phyloP scores from a whole-genome alignment of 2,329 filamentous ascomycete species.

The Madurella mycetomatis region DNA sequence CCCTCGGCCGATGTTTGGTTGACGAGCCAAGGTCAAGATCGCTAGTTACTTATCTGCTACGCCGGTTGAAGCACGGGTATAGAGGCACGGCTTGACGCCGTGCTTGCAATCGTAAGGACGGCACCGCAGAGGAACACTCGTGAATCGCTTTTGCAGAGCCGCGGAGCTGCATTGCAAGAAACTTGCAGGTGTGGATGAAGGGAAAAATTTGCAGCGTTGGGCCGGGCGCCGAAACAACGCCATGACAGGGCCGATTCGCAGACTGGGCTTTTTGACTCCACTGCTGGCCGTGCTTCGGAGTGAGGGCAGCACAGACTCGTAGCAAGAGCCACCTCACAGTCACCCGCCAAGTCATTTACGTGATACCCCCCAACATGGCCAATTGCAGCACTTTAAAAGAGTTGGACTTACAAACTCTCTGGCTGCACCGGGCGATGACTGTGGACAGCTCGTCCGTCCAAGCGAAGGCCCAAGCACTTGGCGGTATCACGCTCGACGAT shows the following conservation, averaged over 20 bases:
- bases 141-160: conserved; percentile 15
- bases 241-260: conserved; percentile 11
- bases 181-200: conserved; percentile 13
- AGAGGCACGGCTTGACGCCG: neutral
- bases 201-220: conserved; percentile 17
- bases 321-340: neutral
- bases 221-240: neutral
- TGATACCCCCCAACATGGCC: neutral
- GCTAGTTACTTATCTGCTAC: neutral
- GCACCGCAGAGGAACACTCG: conserved; percentile 8
- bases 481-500: conserved; percentile 11
- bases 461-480: conserved; percentile 17
- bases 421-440: conserved; percentile 9
- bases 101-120: too few relatives aligned
- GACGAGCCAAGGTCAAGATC: neutral
- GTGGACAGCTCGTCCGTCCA: conserved; percentile 1
- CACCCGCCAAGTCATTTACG: neutral
- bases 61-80: conserved; percentile 12
- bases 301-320: neutral
- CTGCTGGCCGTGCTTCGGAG: neutral
- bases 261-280: conserved; percentile 2
- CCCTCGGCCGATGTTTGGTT: neutral
- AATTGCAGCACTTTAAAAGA: neutral
- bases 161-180: conserved; percentile 5
- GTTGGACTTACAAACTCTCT: conserved; percentile 11